phyloP scores from a whole-genome alignment of 164 flowering plant genomes.

The Stephania yunnanensis region DNA sequence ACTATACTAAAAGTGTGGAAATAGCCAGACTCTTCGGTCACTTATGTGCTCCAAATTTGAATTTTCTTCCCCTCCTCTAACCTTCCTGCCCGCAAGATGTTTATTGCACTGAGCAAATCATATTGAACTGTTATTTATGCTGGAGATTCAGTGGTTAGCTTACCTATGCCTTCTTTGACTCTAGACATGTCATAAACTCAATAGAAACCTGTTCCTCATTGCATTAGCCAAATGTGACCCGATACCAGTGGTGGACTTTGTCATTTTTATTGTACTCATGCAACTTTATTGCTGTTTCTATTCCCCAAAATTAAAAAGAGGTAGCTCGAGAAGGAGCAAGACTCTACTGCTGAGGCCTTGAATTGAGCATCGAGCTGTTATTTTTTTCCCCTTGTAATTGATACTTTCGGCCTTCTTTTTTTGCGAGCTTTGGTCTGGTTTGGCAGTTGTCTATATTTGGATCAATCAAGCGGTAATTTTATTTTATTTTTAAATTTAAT shows the following conservation, averaged over 20 bases:
- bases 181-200: too few species aligned
- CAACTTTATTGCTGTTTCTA: not conserved
- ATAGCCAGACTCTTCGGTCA: not conserved
- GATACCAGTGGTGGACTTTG: not conserved
- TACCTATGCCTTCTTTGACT: too few species aligned
- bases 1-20: too few species aligned
- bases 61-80: too few species aligned
- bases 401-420: not conserved
- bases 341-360: not conserved
- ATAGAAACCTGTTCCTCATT: too few species aligned
- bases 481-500: conserved; percentile 4
- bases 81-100: too few species aligned
- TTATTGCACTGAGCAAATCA: too few species aligned
- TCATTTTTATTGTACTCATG: not conserved
- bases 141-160: too few species aligned
- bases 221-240: not conserved
- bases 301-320: too few species aligned
- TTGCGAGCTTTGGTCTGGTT: not conserved
- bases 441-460: not conserved
- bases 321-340: too few species aligned
- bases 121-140: too few species aligned
- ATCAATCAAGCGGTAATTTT: not conserved
- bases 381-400: not conserved
- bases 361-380: not conserved
- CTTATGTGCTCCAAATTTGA: too few species aligned